Evolutionary conservation across 1,139 yeast genomes (phyloP).

Genomic region (Pichia sp.): DNA sequence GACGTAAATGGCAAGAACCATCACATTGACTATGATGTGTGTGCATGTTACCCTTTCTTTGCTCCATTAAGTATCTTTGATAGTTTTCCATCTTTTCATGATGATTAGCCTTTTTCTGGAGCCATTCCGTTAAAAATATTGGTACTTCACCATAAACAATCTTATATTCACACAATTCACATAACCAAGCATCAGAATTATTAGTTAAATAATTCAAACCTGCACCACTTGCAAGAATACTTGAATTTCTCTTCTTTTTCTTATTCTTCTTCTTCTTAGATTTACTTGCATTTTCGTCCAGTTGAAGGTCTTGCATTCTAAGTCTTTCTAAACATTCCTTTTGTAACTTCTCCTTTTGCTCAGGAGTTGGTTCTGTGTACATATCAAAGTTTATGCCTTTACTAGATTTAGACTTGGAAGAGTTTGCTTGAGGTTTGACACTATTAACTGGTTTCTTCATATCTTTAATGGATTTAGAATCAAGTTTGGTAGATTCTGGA

Average conservation of each 20-base stretch:
- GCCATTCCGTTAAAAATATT: constrained; percentile 46
- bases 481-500: background rate
- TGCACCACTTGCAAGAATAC: background rate
- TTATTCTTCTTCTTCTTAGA: constrained; percentile 17
- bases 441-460: background rate
- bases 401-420: background rate
- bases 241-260: constrained; percentile 17
- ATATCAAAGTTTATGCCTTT: background rate
- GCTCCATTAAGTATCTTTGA: constrained; percentile 19
- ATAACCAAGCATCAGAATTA: constrained; percentile 31
- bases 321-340: constrained; percentile 11
- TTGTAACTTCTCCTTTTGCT: constrained; percentile 10
- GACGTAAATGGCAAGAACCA: background rate
- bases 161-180: constrained; percentile 63
- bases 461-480: background rate
- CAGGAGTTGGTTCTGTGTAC: constrained; percentile 9
- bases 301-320: constrained; percentile 3
- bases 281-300: background rate
- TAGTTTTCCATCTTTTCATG: constrained; percentile 21
- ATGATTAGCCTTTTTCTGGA: constrained; percentile 39
- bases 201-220: background rate
- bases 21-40: constrained; percentile 1
- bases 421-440: background rate
- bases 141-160: constrained; percentile 55
- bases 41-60: constrained; percentile 11